These are phyloP conservation scores for Boletus coccyginus DNA, from an alignment of 768 basidiomycete species.

Conservation along the genomic window DNA sequence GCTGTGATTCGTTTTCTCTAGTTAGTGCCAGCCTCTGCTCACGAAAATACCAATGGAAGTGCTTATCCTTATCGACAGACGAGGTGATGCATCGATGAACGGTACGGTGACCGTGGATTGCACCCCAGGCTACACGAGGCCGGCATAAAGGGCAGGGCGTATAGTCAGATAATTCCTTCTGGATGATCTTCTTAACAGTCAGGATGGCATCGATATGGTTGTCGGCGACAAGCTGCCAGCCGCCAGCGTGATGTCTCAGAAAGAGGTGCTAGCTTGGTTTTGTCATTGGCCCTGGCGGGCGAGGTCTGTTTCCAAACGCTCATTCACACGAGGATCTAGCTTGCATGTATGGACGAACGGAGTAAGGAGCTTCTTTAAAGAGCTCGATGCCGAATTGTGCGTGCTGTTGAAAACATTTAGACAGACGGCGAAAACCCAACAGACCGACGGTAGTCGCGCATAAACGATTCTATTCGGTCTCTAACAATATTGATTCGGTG, in stretches of 20 bases:
- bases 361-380: conserved; percentile 10
- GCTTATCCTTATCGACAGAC: conserved; percentile 1
- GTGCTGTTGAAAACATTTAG: too few relatives aligned
- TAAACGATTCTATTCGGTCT: too few relatives aligned
- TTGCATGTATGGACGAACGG: conserved; percentile 12
- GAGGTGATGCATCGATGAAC: background rate
- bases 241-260: conserved; percentile 7
- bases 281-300: conserved; percentile 8
- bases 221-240: conserved; percentile 9
- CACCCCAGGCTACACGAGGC: conserved; percentile 1
- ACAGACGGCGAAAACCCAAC: too few relatives aligned
- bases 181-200: background rate
- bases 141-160: conserved; percentile 9
- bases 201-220: conserved; percentile 4
- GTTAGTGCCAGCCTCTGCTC: background rate
- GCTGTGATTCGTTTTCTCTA: background rate
- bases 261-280: background rate
- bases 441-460: too few relatives aligned
- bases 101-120: background rate
- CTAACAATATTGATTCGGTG: too few relatives aligned
- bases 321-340: conserved; percentile 1
- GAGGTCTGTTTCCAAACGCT: conserved; percentile 1
- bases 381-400: background rate
- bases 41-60: background rate
- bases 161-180: background rate